These are phyloP conservation scores for Peronosclerospora sorghi DNA, from an alignment of 352 stramenopile species.

Conservation along the genomic window DNA sequence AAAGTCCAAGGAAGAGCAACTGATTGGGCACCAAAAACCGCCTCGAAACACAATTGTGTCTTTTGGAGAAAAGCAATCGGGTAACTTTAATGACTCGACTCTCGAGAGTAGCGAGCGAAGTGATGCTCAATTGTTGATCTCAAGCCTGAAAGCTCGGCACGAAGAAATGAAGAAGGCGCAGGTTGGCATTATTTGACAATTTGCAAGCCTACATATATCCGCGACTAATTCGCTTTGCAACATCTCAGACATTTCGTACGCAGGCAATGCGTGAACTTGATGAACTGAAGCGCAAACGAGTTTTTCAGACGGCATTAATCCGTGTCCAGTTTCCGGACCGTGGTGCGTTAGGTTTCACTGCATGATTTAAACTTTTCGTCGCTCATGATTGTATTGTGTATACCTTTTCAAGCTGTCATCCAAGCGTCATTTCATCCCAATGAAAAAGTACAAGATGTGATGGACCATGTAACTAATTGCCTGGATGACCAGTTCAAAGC, in stretches of 20 bases:
- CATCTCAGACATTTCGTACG: slow-evolving; percentile 66
- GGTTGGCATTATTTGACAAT: slow-evolving; percentile 19
- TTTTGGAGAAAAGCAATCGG: slow-evolving; percentile 15
- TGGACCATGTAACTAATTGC: slow-evolving; percentile 46
- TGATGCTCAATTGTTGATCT: slow-evolving; percentile 61
- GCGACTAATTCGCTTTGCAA: slow-evolving; percentile 5
- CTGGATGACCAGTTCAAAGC: slow-evolving; percentile 18
- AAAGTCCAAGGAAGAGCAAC: slow-evolving; percentile 65
- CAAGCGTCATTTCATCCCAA: slow-evolving; percentile 79
- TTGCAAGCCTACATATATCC: neutral
- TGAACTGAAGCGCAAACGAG: slow-evolving; percentile 71
- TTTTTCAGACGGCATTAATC: slow-evolving; percentile 67
- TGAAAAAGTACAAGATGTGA: slow-evolving; percentile 64
- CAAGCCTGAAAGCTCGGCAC: slow-evolving; percentile 59
- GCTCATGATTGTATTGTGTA: neutral
- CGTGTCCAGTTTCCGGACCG: slow-evolving; percentile 78
- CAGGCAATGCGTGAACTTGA: slow-evolving; percentile 83
- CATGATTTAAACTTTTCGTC: neutral
- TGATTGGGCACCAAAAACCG: slow-evolving; percentile 49
- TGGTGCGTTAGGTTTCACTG: slow-evolving; percentile 25
- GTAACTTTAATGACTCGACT: slow-evolving; percentile 6
- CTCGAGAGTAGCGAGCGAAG: slow-evolving; percentile 25
- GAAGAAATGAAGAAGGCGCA: slow-evolving; percentile 71
- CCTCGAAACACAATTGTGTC: slow-evolving; percentile 51
- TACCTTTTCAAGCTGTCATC: slow-evolving; percentile 37